Evolutionary conservation across 768 basidiomycete genomes (phyloP).

Genomic region (Pleurotus djamor): DNA sequence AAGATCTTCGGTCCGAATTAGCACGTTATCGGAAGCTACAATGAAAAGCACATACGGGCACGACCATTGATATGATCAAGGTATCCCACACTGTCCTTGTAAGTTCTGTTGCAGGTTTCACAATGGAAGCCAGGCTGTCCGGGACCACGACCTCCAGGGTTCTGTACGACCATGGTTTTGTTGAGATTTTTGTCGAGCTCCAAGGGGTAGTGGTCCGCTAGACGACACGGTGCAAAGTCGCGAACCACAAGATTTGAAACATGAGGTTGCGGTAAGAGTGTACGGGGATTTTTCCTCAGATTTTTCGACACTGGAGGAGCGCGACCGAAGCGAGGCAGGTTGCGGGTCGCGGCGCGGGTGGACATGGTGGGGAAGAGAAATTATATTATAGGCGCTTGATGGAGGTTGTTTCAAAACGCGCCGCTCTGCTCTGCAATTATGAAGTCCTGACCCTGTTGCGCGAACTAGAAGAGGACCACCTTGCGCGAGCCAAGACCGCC

Average conservation of each 20-base stretch:
- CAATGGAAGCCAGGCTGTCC: conserved; percentile 95
- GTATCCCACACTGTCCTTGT: conserved; percentile 93
- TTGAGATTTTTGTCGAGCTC: conserved; percentile 94
- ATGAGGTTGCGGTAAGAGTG: conserved; percentile 73
- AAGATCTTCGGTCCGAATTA: conserved; percentile 57
- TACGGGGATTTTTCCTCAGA: conserved; percentile 43
- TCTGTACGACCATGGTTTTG: conserved; percentile 94
- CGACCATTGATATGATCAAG: conserved; percentile 95
- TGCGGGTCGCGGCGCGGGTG: conserved; percentile 12
- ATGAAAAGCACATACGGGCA: conserved; percentile 62
- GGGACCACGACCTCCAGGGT: conserved; percentile 76
- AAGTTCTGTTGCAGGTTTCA: conserved; percentile 85
- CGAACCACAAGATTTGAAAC: conserved; percentile 56
- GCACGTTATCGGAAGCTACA: not conserved
- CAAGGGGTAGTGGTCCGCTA: conserved; percentile 84
- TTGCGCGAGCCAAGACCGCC: conserved; percentile 67
- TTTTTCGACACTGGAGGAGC: conserved; percentile 42
- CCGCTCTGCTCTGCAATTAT: conserved; percentile 84
- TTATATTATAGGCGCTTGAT: not conserved
- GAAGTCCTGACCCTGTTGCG: conserved; percentile 82
- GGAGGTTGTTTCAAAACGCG: conserved; percentile 67
- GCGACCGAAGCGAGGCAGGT: conserved; percentile 49
- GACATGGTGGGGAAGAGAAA: not conserved
- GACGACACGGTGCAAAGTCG: conserved; percentile 70
- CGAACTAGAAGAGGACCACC: conserved; percentile 72